phyloP scores from a whole-genome alignment of 805 yeast species.

The Saccharomycopsis fermentans region DNA sequence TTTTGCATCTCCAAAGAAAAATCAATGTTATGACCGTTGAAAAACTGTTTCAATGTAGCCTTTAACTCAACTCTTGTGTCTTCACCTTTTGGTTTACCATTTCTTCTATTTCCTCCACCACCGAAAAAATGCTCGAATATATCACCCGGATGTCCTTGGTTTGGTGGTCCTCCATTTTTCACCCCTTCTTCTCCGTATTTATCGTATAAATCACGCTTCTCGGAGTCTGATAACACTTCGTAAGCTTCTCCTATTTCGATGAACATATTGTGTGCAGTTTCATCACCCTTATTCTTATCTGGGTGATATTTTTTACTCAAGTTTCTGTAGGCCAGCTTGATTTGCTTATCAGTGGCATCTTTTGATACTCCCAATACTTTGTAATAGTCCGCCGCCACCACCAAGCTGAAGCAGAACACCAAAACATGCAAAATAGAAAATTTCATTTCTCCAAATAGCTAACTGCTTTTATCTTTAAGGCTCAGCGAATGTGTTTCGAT shows the following conservation, averaged over 20 bases:
- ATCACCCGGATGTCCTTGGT: slow-evolving; percentile 36
- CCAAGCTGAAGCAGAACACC: background rate
- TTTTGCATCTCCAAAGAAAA: slow-evolving; percentile 61
- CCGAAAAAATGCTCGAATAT: slow-evolving; percentile 59
- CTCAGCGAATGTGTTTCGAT: background rate
- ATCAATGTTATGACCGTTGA: slow-evolving; percentile 52
- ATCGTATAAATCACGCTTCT: slow-evolving; percentile 58
- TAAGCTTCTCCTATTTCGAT: slow-evolving; percentile 91
- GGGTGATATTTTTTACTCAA: slow-evolving; percentile 61
- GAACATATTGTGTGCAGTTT: slow-evolving; percentile 75
- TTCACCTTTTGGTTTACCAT: slow-evolving; percentile 41
- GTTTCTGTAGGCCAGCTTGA: slow-evolving; percentile 17
- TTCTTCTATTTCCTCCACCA: slow-evolving; percentile 26
- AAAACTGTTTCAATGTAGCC: slow-evolving; percentile 56
- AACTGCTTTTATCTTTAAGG: background rate
- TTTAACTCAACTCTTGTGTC: slow-evolving; percentile 47
- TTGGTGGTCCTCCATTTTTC: slow-evolving; percentile 41
- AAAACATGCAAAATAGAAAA: background rate
- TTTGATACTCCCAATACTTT: slow-evolving; percentile 57
- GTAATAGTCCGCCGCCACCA: slow-evolving; percentile 34
- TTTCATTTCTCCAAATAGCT: background rate
- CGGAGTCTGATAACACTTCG: slow-evolving; percentile 66
- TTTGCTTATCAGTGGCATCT: slow-evolving; percentile 22
- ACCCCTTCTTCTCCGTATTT: slow-evolving; percentile 69
- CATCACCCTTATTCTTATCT: slow-evolving; percentile 80